Percentiles rank a stretch among this genome's conserved stretches.
Conservation (phyloP, 352 stramenopile genomes). For the Stephanocyclus meneghinianus region DNA sequence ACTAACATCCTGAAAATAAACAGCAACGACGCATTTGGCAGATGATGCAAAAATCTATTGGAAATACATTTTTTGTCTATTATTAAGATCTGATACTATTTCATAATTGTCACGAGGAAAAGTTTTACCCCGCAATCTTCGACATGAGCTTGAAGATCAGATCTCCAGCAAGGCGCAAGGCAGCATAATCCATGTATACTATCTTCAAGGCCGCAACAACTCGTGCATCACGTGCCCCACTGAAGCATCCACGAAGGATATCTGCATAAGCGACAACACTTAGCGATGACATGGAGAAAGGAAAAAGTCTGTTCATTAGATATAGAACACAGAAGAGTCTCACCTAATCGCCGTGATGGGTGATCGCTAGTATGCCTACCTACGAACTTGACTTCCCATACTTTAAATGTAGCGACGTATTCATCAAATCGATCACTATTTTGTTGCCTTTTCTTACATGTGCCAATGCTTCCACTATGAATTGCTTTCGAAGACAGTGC, state of each 20-base stretch:
- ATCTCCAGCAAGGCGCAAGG: constrained; percentile 72
- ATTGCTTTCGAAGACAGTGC: constrained; percentile 41
- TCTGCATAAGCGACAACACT: constrained; percentile 19
- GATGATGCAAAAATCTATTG: neutral
- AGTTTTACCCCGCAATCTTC: constrained; percentile 32
- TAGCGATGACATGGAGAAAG: neutral
- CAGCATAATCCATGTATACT: constrained; percentile 78
- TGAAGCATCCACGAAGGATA: constrained; percentile 78
- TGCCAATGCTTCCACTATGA: constrained; percentile 18
- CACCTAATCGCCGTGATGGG: constrained; percentile 21
- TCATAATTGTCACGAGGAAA: neutral
- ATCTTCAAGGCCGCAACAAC: constrained; percentile 75
- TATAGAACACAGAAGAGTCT: neutral
- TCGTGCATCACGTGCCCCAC: constrained; percentile 65
- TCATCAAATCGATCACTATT: constrained; percentile 67
- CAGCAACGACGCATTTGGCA: neutral
- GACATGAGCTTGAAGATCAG: constrained; percentile 81
- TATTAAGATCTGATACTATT: too few relatives aligned
- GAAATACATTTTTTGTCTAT: neutral
- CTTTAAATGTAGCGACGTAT: constrained; percentile 70
- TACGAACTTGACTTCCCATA: constrained; percentile 65
- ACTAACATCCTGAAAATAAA: too few relatives aligned
- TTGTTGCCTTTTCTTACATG: constrained; percentile 52
- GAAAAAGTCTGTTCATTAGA: neutral
- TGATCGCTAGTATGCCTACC: neutral